phyloP scores from a whole-genome alignment of 495 filamentous ascomycete genomes.

The Penicillium crystallinum region DNA sequence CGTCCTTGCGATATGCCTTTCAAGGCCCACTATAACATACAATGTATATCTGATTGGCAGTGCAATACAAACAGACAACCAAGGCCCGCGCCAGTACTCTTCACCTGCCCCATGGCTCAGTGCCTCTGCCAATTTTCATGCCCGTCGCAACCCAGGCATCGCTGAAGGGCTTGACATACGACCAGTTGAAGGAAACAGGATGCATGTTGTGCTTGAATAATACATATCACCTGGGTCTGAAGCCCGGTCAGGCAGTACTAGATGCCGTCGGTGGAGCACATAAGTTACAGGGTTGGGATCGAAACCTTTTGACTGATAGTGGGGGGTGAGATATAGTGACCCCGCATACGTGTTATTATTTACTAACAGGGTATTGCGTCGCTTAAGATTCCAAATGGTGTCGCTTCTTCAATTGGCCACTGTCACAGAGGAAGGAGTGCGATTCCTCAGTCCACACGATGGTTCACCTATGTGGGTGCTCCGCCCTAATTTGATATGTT shows the following conservation, averaged over 20 bases:
- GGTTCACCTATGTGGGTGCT: constrained; percentile 74
- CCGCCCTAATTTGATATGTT: not conserved
- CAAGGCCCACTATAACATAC: not conserved
- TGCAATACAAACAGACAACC: constrained; percentile 59
- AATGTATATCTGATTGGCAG: not conserved
- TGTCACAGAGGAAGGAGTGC: constrained; percentile 92
- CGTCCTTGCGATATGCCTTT: constrained; percentile 20
- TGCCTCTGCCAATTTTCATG: constrained; percentile 92
- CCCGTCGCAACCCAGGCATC: constrained; percentile 97
- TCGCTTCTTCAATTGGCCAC: constrained; percentile 89
- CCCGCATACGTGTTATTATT: not conserved
- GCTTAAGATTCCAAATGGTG: constrained; percentile 91
- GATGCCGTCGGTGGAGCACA: constrained; percentile 88
- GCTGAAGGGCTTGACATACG: constrained; percentile 87
- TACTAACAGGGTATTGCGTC: constrained; percentile 9
- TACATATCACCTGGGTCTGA: constrained; percentile 93
- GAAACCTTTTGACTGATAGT: constrained; percentile 95
- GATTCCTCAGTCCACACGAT: constrained; percentile 91
- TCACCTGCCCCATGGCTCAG: constrained; percentile 83
- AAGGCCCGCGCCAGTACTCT: constrained; percentile 91
- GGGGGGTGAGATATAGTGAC: constrained; percentile 66
- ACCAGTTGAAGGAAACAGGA: constrained; percentile 81
- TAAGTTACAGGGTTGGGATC: constrained; percentile 87
- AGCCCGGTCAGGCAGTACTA: constrained; percentile 84
- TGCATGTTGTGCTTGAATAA: constrained; percentile 94